Base-by-base conservation (phyloP, 176 grass and related monocot genomes). In the Phoenix dactylifera region DNA sequence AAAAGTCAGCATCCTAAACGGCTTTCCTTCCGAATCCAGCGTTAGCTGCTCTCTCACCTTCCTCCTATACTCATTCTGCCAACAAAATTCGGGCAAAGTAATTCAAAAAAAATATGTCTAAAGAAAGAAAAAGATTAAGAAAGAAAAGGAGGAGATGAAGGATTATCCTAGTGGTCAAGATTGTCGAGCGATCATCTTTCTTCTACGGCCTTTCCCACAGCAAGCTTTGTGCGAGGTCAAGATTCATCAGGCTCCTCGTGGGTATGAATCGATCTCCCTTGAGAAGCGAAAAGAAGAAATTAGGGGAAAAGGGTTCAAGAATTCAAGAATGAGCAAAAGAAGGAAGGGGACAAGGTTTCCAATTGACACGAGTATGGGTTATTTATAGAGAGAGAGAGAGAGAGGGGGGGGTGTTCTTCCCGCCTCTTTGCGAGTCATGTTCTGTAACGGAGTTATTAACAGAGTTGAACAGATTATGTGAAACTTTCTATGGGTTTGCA, bases 41-140 rank as follows among this genome's bases (percentile, higher is more conserved):
- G 29, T 74, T 24, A 73, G 29, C 49, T 63, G 51, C 49, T 80
- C 63, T 59, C 73, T 63, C 29, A 80, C 16, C 57, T 49, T 59
- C 59, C 77, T 80, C 77, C 70, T 80, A 61, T 80, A 80, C 44
- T 73, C 77, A 20, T 80, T 62, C 69, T 80, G 54, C 23, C 23
- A 60, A 50, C 49, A 65, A 15, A n/a, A 12, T 12, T 2, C 0
- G 9, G 35, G 35, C 35, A 44, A 44, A 44, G 7, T 10, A 44
- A 5, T 44, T 44, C 5, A 39, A 32, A 32, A 35, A 12, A 7
- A 12, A 2, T 10, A 44, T 7, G n/a, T n/a, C n/a, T n/a, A 26
- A 60, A 39, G 28, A n/a, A 62, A 61, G 25, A 52, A 29, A 15
- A 16, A 9, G 4, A 16, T 7, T 35, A 22, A 12, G 57, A 55